Conservation (phyloP, 345 rosid genomes). For the Angophora floribunda region DNA sequence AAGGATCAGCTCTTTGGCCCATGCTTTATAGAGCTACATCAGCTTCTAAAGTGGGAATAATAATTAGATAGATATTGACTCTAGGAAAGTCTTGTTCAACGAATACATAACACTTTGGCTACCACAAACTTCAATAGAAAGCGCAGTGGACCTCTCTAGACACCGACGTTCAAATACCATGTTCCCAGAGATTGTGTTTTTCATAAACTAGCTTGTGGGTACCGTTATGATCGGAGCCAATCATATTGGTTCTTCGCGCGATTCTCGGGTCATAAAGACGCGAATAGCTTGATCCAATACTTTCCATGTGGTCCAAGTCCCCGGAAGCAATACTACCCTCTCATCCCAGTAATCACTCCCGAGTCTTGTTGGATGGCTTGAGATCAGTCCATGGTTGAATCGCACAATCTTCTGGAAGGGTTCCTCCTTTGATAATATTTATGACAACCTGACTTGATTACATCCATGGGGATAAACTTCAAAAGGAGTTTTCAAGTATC, state of each 20-base stretch:
- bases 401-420: background rate
- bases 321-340: background rate
- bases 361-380: background rate
- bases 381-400: background rate
- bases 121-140: no score
- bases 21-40: background rate
- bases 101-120: background rate
- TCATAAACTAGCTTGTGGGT: background rate
- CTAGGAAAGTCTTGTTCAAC: background rate
- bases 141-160: background rate
- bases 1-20: background rate
- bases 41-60: background rate
- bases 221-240: no score
- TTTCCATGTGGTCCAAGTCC: rapidly evolving
- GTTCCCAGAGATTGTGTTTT: background rate
- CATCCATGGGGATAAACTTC: background rate
- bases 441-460: background rate
- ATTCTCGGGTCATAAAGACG: background rate
- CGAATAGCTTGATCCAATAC: background rate
- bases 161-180: background rate
- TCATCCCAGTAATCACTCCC: background rate
- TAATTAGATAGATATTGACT: background rate
- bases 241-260: background rate
- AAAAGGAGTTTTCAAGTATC: background rate
- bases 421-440: background rate